Evolutionary conservation across 257 asterid species (phyloP).

Genomic region (Anisodus acutangulus): DNA sequence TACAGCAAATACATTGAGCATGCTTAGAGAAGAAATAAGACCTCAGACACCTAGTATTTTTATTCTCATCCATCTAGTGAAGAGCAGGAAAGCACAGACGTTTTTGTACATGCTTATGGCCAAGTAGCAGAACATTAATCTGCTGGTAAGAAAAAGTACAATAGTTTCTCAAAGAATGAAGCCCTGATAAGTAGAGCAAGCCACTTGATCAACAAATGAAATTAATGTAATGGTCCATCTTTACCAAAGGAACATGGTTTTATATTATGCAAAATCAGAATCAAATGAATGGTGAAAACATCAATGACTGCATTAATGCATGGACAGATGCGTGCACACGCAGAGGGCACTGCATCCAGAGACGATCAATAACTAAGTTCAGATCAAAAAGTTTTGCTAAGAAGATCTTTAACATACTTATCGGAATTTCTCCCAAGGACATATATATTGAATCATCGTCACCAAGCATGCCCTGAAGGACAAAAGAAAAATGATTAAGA

Average conservation of each 20-base stretch:
- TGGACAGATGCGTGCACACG: neutral
- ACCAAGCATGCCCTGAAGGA: conserved; percentile 82
- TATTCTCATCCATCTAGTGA: neutral
- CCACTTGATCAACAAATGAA: conserved; percentile 27
- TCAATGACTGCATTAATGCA: conserved; percentile 26
- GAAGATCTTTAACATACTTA: conserved; percentile 57
- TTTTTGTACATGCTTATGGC: neutral
- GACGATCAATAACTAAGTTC: neutral
- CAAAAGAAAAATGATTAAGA: neutral
- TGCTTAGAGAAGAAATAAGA: conserved; percentile 31
- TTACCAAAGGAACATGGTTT: conserved; percentile 1
- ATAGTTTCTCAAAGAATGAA: neutral
- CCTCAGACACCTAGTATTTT: neutral
- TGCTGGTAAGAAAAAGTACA: neutral
- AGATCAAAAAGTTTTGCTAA: neutral
- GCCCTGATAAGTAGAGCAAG: neutral
- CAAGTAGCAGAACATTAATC: neutral
- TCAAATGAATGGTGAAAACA: neutral
- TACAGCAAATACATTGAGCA: conserved; percentile 30
- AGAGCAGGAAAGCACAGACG: neutral
- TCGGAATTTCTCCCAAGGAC: conserved; percentile 95
- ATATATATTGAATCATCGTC: conserved; percentile 92
- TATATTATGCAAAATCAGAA: neutral
- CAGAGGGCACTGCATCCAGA: conserved; percentile 2
- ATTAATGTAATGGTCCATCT: neutral